Evolutionary conservation across 2,329 filamentous ascomycete genomes (phyloP), one percentile per base, ranked within the genome.

Genomic region (Metarhizium humberi): DNA sequence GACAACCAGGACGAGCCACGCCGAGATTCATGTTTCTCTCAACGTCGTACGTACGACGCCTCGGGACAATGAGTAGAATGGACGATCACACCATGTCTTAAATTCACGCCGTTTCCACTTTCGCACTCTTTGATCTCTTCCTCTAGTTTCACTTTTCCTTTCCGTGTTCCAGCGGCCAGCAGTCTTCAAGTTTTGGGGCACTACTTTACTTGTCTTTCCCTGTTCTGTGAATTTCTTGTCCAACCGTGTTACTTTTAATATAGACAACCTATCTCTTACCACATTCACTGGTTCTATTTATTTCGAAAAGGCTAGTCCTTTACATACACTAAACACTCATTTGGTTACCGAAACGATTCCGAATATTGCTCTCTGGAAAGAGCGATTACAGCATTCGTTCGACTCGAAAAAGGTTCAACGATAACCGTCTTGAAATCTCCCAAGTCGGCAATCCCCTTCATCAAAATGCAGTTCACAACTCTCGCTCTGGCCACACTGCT

Each of bases 401-500:
- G 5, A 36, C 13, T 34, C 34, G 58, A 57, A 49, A 34, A 34
- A 34, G 5, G 38, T 16, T 14, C 3, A 40, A 11, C 38, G 13
- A 40, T 16, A 16, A 2, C 14, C 14, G 38, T n/a, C 53, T 52
- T 61, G 53, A 56, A 30, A 11, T 7, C 20, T 48, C 3, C 18
- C 18, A 29, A 25, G n/a, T 10, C n/a, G 25, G 7, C 43, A 29
- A 46, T 7, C 5, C 8, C 59, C 56, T 53, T 57, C 52, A 58
- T 64, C 71, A 79, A 73, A 59, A 84, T 83, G 80, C 74, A 77
- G 58, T 76, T 79, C 71, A 69, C 74, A 59, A 71, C 74, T 58
- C 63, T 78, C 61, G 66, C 71, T 60, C 64, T 78, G 45, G 67
- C 78, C 59, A 73, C 78, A 62, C 70, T 83, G 51, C 60, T 76